These are phyloP conservation scores for Lobosporangium transversale DNA, from an alignment of 192 early-diverging fungal genomes.

Conservation along the genomic window DNA sequence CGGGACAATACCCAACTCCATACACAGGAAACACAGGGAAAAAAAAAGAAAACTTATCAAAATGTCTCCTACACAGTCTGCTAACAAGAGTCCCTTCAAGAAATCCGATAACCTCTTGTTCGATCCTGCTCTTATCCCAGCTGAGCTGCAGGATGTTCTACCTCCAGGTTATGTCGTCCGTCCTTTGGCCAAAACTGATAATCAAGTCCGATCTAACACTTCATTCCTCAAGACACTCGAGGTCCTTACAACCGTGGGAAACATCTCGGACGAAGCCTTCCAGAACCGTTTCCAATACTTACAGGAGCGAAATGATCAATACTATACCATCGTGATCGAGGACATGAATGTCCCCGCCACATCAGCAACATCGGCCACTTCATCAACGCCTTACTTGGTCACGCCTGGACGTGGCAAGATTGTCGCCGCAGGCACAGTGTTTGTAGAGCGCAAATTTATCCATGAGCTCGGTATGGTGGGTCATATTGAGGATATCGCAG, in stretches of 20 bases:
- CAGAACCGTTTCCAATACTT: constrained; percentile 79
- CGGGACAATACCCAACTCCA: too few relatives aligned
- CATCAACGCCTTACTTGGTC: constrained; percentile 51
- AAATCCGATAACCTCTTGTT: constrained; percentile 66
- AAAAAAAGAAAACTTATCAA: neutral
- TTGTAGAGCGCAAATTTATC: constrained; percentile 90
- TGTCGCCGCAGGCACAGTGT: constrained; percentile 81
- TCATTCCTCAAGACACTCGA: constrained; percentile 71
- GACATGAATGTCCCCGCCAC: constrained; percentile 43
- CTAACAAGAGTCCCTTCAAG: constrained; percentile 33
- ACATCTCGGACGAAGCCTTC: constrained; percentile 74
- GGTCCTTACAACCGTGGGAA: constrained; percentile 80
- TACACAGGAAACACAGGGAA: too few relatives aligned
- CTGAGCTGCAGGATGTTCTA: constrained; percentile 69
- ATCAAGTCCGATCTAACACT: constrained; percentile 67
- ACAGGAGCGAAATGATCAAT: constrained; percentile 81
- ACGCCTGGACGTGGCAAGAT: constrained; percentile 68
- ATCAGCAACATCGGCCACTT: constrained; percentile 13
- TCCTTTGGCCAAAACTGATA: constrained; percentile 73
- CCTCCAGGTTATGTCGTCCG: constrained; percentile 74
- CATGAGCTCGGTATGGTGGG: constrained; percentile 80
- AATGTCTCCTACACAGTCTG: constrained; percentile 19
- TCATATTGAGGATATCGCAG: constrained; percentile 84
- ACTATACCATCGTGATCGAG: constrained; percentile 82
- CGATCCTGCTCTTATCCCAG: constrained; percentile 70